Conservation (phyloP, 2,329 filamentous ascomycete species). For the Diaporthe citriasiana region DNA sequence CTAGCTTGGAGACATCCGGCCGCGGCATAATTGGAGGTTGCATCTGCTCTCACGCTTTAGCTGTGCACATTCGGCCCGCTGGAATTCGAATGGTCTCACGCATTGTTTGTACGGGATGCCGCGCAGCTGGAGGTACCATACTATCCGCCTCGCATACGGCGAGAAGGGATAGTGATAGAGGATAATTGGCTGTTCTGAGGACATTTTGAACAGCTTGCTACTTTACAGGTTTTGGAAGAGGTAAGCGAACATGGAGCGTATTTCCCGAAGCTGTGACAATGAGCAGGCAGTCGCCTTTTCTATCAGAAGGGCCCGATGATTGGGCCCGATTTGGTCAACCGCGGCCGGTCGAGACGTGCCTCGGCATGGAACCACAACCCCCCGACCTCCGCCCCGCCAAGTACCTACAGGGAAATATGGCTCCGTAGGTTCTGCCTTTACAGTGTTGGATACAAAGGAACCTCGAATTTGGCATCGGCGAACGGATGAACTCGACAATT, state of each 20-base stretch:
- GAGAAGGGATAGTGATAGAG: slow-evolving; percentile 77
- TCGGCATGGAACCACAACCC: slow-evolving; percentile 34
- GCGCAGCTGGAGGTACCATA: slow-evolving; percentile 78
- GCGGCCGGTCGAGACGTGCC: slow-evolving; percentile 15
- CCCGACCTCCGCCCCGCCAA: not conserved
- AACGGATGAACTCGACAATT: not conserved
- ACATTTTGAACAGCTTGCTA: slow-evolving; percentile 23
- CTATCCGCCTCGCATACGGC: slow-evolving; percentile 73
- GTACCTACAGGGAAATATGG: not conserved
- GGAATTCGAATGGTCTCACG: slow-evolving; percentile 58
- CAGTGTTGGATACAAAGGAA: not conserved
- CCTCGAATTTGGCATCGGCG: not conserved
- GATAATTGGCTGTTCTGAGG: slow-evolving; percentile 58
- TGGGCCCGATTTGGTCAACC: not conserved
- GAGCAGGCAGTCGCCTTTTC: not conserved
- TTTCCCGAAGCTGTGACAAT: not conserved
- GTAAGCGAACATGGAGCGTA: not conserved
- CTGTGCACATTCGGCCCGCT: not conserved
- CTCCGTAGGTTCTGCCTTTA: too few relatives aligned
- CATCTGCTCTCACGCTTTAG: slow-evolving; percentile 57
- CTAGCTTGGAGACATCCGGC: slow-evolving; percentile 72
- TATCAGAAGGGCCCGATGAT: not conserved
- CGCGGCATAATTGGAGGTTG: slow-evolving; percentile 78
- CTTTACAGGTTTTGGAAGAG: too few relatives aligned
- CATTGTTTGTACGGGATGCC: slow-evolving; percentile 77